Evolutionary conservation across 441 rosid species (phyloP).

Genomic region (Gossypium schwendimanii): DNA sequence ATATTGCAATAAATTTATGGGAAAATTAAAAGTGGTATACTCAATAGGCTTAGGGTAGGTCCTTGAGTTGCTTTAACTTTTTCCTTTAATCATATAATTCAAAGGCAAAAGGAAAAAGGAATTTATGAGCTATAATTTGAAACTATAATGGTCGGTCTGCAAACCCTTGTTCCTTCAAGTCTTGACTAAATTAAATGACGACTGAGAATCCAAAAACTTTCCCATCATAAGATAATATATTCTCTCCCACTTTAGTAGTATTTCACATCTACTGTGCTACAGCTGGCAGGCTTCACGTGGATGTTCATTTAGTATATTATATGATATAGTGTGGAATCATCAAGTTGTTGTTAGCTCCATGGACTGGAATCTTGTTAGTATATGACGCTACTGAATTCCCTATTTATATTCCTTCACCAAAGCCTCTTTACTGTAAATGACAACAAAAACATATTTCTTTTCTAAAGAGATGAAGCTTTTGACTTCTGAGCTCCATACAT

Average conservation of each 20-base stretch:
- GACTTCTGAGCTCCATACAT: background rate
- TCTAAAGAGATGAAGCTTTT: background rate
- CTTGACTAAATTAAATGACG: background rate
- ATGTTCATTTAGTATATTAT: background rate
- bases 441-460: background rate
- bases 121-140: background rate
- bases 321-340: background rate
- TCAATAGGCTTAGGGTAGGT: slow-evolving; percentile 10
- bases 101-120: background rate
- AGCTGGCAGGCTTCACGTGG: slow-evolving; percentile 1
- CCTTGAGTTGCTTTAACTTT: background rate
- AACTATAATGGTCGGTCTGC: slow-evolving; percentile 22
- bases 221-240: background rate
- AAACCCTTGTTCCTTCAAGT: background rate
- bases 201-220: slow-evolving; percentile 29
- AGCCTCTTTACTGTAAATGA: background rate
- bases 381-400: background rate
- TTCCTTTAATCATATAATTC: background rate
- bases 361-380: background rate
- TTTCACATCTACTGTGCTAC: slow-evolving; percentile 1
- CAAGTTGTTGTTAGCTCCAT: background rate
- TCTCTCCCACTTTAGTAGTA: background rate
- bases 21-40: background rate
- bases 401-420: background rate
- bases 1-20: too few species aligned